Evolutionary conservation across 495 filamentous ascomycete genomes (phyloP).

Genomic region (Daldinia decipiens): DNA sequence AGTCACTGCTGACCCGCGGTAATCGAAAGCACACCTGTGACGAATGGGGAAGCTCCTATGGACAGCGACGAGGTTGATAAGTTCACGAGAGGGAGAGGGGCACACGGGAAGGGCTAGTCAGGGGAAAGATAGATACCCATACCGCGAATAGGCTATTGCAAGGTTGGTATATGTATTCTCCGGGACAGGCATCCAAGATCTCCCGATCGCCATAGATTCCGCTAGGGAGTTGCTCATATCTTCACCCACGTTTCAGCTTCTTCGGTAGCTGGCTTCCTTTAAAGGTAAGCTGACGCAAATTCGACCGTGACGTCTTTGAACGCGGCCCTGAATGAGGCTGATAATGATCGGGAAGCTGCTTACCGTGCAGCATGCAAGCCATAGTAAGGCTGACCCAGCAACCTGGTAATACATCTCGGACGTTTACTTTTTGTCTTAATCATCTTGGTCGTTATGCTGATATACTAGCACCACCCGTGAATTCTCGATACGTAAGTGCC

Average conservation of each 20-base stretch:
- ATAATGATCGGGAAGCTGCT: constrained; percentile 21
- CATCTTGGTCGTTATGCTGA: neutral
- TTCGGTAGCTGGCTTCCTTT: constrained; percentile 8
- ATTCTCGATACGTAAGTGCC: neutral
- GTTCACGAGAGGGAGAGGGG: constrained; percentile 24
- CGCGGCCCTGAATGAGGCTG: constrained; percentile 24
- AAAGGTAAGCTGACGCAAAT: constrained; percentile 28
- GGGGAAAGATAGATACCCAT: constrained; percentile 17
- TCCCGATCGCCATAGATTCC: constrained; percentile 16
- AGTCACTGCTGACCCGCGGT: constrained; percentile 29
- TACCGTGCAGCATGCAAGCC: constrained; percentile 17
- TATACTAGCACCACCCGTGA: neutral
- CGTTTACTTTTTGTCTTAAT: constrained; percentile 1
- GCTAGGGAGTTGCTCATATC: constrained; percentile 1
- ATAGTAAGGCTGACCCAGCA: constrained; percentile 34
- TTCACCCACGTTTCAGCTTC: constrained; percentile 17
- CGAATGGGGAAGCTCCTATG: constrained; percentile 21
- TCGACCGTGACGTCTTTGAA: constrained; percentile 12
- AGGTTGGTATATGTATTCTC: constrained; percentile 20
- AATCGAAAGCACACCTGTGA: constrained; percentile 24
- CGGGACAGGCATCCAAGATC: constrained; percentile 26
- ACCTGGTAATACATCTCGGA: constrained; percentile 24
- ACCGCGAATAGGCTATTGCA: constrained; percentile 34
- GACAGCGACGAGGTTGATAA: constrained; percentile 21
- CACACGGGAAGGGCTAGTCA: constrained; percentile 13